Base-by-base conservation (phyloP, 1,139 yeast species). In the Hemisphaericaspora xylanilytica region DNA sequence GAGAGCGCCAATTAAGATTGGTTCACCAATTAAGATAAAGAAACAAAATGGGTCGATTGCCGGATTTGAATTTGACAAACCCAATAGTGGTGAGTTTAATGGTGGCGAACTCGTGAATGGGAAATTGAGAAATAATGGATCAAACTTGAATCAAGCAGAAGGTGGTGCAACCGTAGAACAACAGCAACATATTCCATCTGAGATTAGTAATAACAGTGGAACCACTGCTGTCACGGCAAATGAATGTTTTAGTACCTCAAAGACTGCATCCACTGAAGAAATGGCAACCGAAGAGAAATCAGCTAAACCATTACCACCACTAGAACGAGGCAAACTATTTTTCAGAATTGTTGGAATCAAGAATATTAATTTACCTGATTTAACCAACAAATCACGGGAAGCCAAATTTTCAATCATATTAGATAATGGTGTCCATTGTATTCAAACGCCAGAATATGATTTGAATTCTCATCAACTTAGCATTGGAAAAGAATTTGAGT, bases 381-480 rank as follows among this genome's bases (percentile, higher is more conserved):
- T 80, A 39, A 61, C 61, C 15, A 55, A 59, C 4, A 81, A 81
- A 43, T 10, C 10, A 13, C 11, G 24, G 12, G 67, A 78, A 28
- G 90, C 90, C 2, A 73, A 75, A 39, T 81, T 86, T 60, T 77
- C 80, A 33, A 55, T 89, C 32, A 80, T 88, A 7, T 69, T 92
- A 49, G 97, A 92, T 59, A 92, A 92, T 59, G 96, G 97, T 2
- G 80, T 84, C 28, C 96, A 92, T 55, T 80, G 92, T 42, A 80
- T 89, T 35, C 79, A 82, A 32, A 90, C 97, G 0, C 82, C 86
- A 22, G 78, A 77, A 53, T 71, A 79, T 48, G 60, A 65, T 5
- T 55, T 87, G 41, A 61, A 65, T 3, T 54, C 65, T 10, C 59
- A 58, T 28, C 61, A 64, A 17, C 68, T 80, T 16, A 44, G 61